Evolutionary conservation across 331 rosid species (phyloP).

Genomic region (Malus hybrid): DNA sequence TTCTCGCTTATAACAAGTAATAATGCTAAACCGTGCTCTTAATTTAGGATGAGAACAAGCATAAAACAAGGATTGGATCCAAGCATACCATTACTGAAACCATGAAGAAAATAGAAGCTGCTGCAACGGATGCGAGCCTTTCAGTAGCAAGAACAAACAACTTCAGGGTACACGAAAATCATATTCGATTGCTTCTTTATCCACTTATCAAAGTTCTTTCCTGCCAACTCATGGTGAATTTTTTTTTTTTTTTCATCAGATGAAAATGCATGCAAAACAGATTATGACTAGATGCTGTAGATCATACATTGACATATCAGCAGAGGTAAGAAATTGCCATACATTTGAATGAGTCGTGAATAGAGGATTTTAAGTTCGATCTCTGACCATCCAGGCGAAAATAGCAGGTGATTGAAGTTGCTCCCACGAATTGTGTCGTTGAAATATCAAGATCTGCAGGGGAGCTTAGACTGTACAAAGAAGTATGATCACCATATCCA

Average conservation of each 20-base stretch:
- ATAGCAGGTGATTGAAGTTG: conserved; percentile 69
- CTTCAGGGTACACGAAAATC: too few species aligned
- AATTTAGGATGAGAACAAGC: conserved; percentile 24
- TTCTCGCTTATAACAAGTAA: neutral
- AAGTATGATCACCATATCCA: conserved; percentile 30
- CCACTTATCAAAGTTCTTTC: too few species aligned
- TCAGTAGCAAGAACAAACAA: too few species aligned
- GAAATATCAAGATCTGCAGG: conserved; percentile 69
- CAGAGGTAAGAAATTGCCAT: conserved; percentile 43
- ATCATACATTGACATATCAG: conserved; percentile 54
- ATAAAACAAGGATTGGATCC: too few species aligned
- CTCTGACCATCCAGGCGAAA: conserved; percentile 3
- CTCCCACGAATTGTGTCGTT: conserved; percentile 71
- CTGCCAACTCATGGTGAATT: too few species aligned
- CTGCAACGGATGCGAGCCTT: conserved; percentile 12
- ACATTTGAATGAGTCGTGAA: neutral
- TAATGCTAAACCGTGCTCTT: conserved; percentile 9
- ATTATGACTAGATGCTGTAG: conserved; percentile 49
- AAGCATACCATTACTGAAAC: too few species aligned
- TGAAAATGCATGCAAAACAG: neutral
- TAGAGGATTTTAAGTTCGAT: neutral
- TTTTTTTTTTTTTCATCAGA: neutral
- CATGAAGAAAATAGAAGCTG: conserved; percentile 46
- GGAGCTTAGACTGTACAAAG: conserved; percentile 39
- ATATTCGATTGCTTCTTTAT: too few species aligned